Conservation (phyloP, 2,329 filamentous ascomycete species). For the Xylaria sp. region DNA sequence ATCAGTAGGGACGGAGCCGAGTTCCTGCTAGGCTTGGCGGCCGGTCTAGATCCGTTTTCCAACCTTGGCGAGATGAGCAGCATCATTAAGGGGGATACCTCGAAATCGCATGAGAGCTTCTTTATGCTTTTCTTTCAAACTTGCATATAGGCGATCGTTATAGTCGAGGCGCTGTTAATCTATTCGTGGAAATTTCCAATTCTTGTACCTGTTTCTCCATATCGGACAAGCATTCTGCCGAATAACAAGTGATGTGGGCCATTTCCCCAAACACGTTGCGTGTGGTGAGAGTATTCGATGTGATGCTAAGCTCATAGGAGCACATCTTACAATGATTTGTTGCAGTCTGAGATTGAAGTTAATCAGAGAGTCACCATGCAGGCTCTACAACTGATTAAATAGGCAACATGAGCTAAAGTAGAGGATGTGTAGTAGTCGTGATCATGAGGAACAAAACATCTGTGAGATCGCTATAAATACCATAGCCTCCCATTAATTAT, state of each 20-base stretch:
- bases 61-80: slow-evolving; percentile 10
- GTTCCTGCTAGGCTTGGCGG: slow-evolving; percentile 14
- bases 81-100: neutral
- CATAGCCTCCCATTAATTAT: too few species aligned
- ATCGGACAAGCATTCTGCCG: slow-evolving; percentile 27
- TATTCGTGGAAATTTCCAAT: slow-evolving; percentile 29
- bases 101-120: neutral
- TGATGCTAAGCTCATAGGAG: neutral
- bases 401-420: too few species aligned
- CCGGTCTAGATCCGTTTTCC: slow-evolving; percentile 21
- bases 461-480: too few species aligned
- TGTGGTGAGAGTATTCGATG: neutral
- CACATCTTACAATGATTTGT: neutral
- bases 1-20: slow-evolving; percentile 6
- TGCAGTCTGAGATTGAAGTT: too few species aligned
- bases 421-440: too few species aligned
- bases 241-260: slow-evolving; percentile 11
- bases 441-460: too few species aligned
- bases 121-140: neutral
- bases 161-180: neutral
- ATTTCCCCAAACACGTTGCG: neutral
- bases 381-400: neutral
- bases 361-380: neutral
- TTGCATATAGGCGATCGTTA: neutral
- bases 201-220: slow-evolving; percentile 21